Evolutionary conservation across 805 yeast species (phyloP).

Genomic region (Candida awuae): DNA sequence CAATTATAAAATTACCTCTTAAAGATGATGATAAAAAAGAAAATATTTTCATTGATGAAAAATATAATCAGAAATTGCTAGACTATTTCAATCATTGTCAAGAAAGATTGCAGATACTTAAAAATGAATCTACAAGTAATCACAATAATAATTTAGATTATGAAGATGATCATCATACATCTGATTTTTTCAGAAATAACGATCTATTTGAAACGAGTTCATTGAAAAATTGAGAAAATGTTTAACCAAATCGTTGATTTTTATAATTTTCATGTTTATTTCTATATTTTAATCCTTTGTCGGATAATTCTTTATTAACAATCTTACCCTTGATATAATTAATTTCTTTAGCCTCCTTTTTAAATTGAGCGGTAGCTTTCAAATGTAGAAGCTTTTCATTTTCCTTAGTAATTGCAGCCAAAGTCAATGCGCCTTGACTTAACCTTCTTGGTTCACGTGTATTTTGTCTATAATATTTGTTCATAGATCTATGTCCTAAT

Average conservation of each 20-base stretch:
- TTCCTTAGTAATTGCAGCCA: constrained; percentile 16
- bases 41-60: constrained; percentile 12
- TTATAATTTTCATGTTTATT: constrained; percentile 75
- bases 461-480: constrained; percentile 60
- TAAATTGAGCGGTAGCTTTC: constrained; percentile 11
- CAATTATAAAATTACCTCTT: constrained; percentile 25
- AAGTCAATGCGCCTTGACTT: constrained; percentile 56
- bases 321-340: constrained; percentile 17
- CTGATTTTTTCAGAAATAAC: constrained; percentile 11
- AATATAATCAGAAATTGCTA: constrained; percentile 24
- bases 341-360: constrained; percentile 40
- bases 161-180: not conserved
- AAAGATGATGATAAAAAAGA: constrained; percentile 21
- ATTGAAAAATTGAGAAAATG: constrained; percentile 1
- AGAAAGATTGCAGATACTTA: constrained; percentile 24
- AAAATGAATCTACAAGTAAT: constrained; percentile 7
- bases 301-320: constrained; percentile 28
- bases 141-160: not conserved
- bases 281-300: constrained; percentile 49
- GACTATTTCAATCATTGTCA: constrained; percentile 45
- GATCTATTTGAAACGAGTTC: constrained; percentile 16
- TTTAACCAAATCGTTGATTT: constrained; percentile 16
- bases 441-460: constrained; percentile 35
- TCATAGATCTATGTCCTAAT: constrained; percentile 71
- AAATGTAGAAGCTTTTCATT: constrained; percentile 14